phyloP scores from a whole-genome alignment of 768 basidiomycete genomes.

The Lactarius akahatsu region DNA sequence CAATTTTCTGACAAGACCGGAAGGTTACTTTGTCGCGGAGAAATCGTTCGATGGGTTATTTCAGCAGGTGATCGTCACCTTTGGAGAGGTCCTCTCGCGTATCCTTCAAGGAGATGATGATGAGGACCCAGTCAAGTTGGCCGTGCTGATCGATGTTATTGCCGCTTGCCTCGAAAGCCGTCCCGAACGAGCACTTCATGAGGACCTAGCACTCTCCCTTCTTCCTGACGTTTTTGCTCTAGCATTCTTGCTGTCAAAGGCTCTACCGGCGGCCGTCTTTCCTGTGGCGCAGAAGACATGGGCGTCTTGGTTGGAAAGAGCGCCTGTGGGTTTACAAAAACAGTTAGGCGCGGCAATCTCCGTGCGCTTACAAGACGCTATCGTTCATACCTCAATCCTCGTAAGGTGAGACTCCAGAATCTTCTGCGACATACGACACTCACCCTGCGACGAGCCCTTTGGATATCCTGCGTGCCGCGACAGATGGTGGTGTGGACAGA shows the following conservation, averaged over 20 bases:
- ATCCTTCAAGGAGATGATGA: constrained; percentile 19
- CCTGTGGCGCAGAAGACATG: constrained; percentile 36
- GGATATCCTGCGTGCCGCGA: constrained; percentile 30
- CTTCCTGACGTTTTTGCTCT: constrained; percentile 50
- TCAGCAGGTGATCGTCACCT: constrained; percentile 26
- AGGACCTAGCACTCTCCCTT: constrained; percentile 29
- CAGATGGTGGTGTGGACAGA: constrained; percentile 13
- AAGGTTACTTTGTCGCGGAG: constrained; percentile 36
- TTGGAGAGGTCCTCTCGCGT: constrained; percentile 22
- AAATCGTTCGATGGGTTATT: constrained; percentile 38
- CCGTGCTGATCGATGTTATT: constrained; percentile 18
- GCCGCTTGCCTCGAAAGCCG: constrained; percentile 21
- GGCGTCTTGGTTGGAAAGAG: constrained; percentile 33
- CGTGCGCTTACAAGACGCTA: constrained; percentile 41
- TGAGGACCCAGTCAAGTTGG: constrained; percentile 7
- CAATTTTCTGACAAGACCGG: constrained; percentile 17
- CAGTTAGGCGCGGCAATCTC: constrained; percentile 41
- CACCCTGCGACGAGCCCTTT: constrained; percentile 30
- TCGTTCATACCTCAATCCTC: constrained; percentile 40
- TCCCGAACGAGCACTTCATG: neutral
- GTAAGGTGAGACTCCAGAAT: constrained; percentile 35
- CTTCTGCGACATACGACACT: neutral
- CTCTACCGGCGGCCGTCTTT: constrained; percentile 25
- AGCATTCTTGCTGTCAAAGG: constrained; percentile 47
- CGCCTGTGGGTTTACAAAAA: constrained; percentile 31